Conservation (phyloP, 2,329 filamentous ascomycete genomes). For the Leptographium lundbergii region DNA sequence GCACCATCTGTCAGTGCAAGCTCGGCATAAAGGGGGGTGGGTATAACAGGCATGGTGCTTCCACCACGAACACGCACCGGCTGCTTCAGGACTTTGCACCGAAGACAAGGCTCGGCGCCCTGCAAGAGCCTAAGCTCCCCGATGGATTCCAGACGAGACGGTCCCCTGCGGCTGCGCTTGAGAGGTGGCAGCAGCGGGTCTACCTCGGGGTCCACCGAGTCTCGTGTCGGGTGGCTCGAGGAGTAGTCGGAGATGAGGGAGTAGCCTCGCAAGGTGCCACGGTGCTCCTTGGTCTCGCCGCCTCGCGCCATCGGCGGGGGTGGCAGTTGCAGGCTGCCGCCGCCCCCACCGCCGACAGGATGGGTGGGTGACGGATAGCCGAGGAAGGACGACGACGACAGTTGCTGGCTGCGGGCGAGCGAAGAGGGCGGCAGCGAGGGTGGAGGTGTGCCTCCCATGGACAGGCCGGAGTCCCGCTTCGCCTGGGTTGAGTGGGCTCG, state of each 20-base stretch:
- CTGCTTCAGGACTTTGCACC: constrained; percentile 34
- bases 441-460: constrained; percentile 24
- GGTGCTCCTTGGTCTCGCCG: constrained; percentile 20
- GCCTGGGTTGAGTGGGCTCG: constrained; percentile 29
- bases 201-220: constrained; percentile 32
- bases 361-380: constrained; percentile 23
- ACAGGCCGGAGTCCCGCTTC: constrained; percentile 34
- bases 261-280: constrained; percentile 27
- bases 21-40: neutral
- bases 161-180: constrained; percentile 38
- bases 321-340: neutral
- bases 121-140: constrained; percentile 39
- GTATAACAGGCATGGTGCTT: neutral
- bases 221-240: constrained; percentile 15
- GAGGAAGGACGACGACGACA: constrained; percentile 15
- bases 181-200: constrained; percentile 42
- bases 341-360: neutral
- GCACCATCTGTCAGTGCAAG: neutral
- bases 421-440: constrained; percentile 14
- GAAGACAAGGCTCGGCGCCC: constrained; percentile 35
- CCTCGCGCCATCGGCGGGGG: neutral
- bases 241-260: constrained; percentile 28
- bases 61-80: constrained; percentile 21
- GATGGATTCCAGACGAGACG: constrained; percentile 42
- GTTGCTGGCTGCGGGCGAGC: constrained; percentile 19